A percentile compares a stretch with the other conserved stretches of the same genome.
Conservation (phyloP, 495 filamentous ascomycete species). For the Durotheca rogersii region DNA sequence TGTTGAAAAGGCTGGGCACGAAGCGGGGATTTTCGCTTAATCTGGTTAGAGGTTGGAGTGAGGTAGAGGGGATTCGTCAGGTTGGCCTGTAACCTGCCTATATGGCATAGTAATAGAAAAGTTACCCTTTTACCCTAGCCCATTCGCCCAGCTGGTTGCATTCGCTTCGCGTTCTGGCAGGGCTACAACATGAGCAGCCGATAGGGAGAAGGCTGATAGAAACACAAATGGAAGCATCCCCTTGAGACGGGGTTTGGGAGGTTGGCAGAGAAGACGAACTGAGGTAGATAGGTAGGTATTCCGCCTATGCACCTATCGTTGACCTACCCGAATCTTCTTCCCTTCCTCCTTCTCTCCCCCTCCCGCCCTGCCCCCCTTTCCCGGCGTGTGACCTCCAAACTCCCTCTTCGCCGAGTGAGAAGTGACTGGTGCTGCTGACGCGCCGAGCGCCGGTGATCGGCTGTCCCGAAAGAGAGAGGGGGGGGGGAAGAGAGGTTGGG, state of each 20-base stretch:
- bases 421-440: conserved; percentile 29
- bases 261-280: too few species aligned
- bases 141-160: conserved; percentile 11
- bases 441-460: conserved; percentile 9
- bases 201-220: conserved; percentile 31
- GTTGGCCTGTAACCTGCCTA: too few species aligned
- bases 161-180: conserved; percentile 13
- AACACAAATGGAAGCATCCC: conserved; percentile 28
- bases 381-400: conserved; percentile 23
- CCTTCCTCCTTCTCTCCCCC: conserved; percentile 3
- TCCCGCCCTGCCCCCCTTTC: conserved; percentile 14
- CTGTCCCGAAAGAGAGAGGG: conserved; percentile 1
- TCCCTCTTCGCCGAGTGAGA: conserved; percentile 16
- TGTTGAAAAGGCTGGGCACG: too few species aligned
- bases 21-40: too few species aligned
- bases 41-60: too few species aligned
- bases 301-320: conserved; percentile 10
- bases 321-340: neutral
- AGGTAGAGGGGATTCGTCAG: too few species aligned
- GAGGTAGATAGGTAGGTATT: too few species aligned
- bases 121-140: too few species aligned
- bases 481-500: too few species aligned
- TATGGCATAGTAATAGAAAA: too few species aligned
- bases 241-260: conserved; percentile 7
- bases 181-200: conserved; percentile 16